Base-by-base conservation (phyloP, 2,329 filamentous ascomycete genomes). In the Neonectria faginata region DNA sequence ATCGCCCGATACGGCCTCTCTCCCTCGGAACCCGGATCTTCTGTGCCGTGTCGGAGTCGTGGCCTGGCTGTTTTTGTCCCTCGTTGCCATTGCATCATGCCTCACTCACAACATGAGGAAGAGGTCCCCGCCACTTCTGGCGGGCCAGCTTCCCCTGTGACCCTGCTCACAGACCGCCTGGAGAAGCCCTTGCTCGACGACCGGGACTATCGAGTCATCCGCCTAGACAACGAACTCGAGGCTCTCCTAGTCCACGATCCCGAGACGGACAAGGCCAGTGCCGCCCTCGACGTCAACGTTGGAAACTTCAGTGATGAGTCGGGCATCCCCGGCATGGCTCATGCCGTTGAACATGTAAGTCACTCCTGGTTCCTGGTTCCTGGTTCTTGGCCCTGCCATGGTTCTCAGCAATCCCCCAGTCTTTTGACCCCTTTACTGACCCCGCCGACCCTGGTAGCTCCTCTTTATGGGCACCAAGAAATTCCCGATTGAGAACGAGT, bases 381-480 rank as follows among this genome's bases (percentile, higher is more conserved):
- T 33, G 31, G 31, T 33, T 36, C 31, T 10, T 33, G 31, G 31
- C 10, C 33, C 62, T 64, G 22, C 57, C 45, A 33, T 51, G 27
- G 18, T 51, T 20, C 55, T 33, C 54, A 66, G 51, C 51, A 52
- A 31, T 25, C 48, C 12, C 12, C 33, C 36, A 53, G 31, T 7
- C 12, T n/a, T 36, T 20, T 2, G 33, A 8, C 29, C 10, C 31
- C 27, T 44, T 53, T 44, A 48, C 70, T 74, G 54, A 74, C 56
- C 12, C 42, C 18, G 22, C 5, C 57, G 25, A 58, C 27, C 7
- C n/a, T 11, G 36, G 33, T 57, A 90, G 85, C 83, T 97, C 69
- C 83, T 99, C 25, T 99, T 99, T 83, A 98, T 99, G 96, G 96
- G 96, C 54, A 99, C 96, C 8, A 91, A 97, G 79, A 99, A 98